Evolutionary conservation across 257 asterid genomes (phyloP), one percentile per base, ranked within the genome.

Genomic region (Salvia hispanica): DNA sequence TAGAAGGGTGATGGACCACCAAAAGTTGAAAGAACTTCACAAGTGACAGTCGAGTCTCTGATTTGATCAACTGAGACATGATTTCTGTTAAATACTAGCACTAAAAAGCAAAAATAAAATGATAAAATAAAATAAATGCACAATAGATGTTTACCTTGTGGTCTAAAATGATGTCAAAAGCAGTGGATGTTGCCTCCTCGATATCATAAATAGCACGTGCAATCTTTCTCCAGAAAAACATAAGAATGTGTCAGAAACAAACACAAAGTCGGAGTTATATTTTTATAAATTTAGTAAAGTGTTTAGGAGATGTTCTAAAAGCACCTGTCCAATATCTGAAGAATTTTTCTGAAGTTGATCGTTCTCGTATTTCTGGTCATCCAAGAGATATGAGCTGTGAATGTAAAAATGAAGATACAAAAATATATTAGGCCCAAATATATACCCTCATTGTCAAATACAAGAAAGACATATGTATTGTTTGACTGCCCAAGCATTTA

Each of bases 1-100:
- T 85, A 43, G 99, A 90, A 13, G 99, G 99, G 80, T 94, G 99
- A 84, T 94, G 97, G 66, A 85, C 88, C 74, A 84, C 96, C 80
- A 91, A 80, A 83, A 94, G 92, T 73, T 94, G 97, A 75, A 94
- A 81, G 80, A 94, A 91, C 67, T 78, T 85, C 58, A 84, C 70
- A 60, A 94, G 85, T 3, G 95, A 81, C 44, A 87, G 87, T 58
- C 74, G 83, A 75, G 88, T 88, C 64, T 82, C 89, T 52, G 88
- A 44, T 72, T 87, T 94, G 77, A 94, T 88, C 99, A 88, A 85
- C 99, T 94, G 78, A 28, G 39, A 66, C 34, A 53, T 37, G 48
- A 42, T 50, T 43, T 40, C 51, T 55, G 60, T 45, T 7, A 48
- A 13, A 64, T 37, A 67, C 39, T 21, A 50, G 71, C 68, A 75